Evolutionary conservation across 192 early-diverging fungal species (phyloP).

Genomic region (Cetraspora pellucida): DNA sequence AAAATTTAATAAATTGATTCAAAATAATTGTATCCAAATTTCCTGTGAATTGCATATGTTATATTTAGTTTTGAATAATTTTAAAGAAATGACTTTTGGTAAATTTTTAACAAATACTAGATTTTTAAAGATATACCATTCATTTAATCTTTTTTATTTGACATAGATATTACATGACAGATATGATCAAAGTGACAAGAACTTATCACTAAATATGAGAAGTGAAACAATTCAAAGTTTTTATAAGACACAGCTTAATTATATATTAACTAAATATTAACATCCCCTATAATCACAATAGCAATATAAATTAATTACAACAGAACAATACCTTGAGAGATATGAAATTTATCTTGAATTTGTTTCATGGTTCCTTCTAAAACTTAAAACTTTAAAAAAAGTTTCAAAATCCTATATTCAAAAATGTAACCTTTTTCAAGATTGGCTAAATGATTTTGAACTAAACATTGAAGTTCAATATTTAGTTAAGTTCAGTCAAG

Average conservation of each 20-base stretch:
- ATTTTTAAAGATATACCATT: neutral
- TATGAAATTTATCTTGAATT: too few relatives aligned
- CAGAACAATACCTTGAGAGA: too few relatives aligned
- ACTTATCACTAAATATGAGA: conserved; percentile 3
- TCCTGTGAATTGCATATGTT: neutral
- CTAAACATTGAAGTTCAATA: too few relatives aligned
- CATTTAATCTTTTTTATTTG: conserved; percentile 19
- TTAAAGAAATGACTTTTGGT: neutral
- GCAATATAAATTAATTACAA: conserved; percentile 11
- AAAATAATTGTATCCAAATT: neutral
- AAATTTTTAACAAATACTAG: neutral
- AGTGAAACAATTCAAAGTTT: conserved; percentile 16
- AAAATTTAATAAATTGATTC: neutral
- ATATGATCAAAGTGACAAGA: conserved; percentile 4
- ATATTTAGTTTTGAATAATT: conserved; percentile 11
- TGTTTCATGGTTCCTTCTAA: too few relatives aligned
- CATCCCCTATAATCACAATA: neutral
- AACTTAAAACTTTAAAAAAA: too few relatives aligned
- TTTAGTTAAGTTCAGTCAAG: too few relatives aligned
- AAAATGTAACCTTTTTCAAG: too few relatives aligned
- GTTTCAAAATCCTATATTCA: too few relatives aligned
- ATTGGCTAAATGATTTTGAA: too few relatives aligned
- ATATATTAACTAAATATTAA: conserved; percentile 10
- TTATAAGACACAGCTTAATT: neutral
- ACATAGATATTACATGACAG: neutral